Evolutionary conservation across 2,329 filamentous ascomycete genomes (phyloP), one percentile per base, ranked within the genome.

Genomic region (Alternaria panax): DNA sequence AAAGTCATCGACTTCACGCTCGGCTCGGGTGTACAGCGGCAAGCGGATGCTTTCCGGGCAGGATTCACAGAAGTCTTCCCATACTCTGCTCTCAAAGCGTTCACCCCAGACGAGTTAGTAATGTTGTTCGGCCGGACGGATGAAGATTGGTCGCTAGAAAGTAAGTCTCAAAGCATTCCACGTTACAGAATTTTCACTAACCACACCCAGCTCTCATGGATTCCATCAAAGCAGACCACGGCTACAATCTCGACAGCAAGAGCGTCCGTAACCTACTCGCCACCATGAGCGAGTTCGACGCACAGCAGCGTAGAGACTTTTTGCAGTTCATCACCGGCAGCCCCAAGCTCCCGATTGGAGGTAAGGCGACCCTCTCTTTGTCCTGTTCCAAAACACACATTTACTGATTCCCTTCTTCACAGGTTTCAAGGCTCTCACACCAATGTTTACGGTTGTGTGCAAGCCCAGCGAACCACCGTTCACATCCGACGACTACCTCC

Each of bases 361-460:
- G 94, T 96, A 86, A 74, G 89, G 14, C 6, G 14, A 32, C 14
- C 5, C 24, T 42, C 18, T 9, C 47, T 3, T 18, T 32, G 1
- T 18, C 7, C 2, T 32, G 1, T 18, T 8, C 2, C 7, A 2
- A 3, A 14, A 1, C 25, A 1, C 16, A 22, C 4, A 14, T 34
- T 16, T 25, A 46, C 54, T 62, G 64, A 59, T 59, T 43, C 30
- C 6, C 30, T 32, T 27, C 47, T 52, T 45, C 20, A 56, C 53
- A 97, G 93, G 95, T 60, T 99, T 99, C 86, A 97, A 96, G 82
- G 92, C 90, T 78, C 87, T 99, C 63, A 98, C 93, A 2, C 95
- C 95, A 20, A 97, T 98, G 90, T 98, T 99, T 77, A 99, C 95
- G 3, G 95, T 99, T 63, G 95, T 99, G 42, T 98, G 95, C 85